phyloP scores from a whole-genome alignment of 2,329 filamentous ascomycete species.

The Penicillium sp. region DNA sequence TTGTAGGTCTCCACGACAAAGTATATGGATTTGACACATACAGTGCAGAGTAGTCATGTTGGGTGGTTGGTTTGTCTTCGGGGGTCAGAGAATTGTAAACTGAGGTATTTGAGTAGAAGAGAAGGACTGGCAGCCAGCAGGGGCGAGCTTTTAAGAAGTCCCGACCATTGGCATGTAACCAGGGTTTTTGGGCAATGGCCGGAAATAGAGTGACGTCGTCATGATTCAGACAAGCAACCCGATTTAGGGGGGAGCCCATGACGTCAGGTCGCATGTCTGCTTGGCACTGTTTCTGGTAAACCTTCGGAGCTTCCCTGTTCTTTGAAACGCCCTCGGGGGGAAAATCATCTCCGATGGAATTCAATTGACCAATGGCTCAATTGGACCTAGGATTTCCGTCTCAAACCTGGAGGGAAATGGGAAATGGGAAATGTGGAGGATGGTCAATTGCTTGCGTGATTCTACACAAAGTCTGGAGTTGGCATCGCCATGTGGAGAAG shows the following conservation, averaged over 20 bases:
- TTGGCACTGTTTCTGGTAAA: background rate
- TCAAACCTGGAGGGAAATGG: background rate
- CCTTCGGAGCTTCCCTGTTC: constrained; percentile 7
- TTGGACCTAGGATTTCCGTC: background rate
- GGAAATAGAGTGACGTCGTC: constrained; percentile 35
- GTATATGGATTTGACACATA: constrained; percentile 43
- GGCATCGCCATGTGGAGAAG: constrained; percentile 9
- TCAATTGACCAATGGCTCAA: background rate
- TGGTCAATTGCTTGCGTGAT: background rate
- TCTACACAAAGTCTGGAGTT: background rate
- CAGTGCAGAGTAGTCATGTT: constrained; percentile 64
- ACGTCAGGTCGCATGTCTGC: constrained; percentile 14
- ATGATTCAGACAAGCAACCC: constrained; percentile 29
- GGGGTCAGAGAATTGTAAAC: constrained; percentile 1
- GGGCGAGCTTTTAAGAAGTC: constrained; percentile 15
- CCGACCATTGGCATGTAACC: constrained; percentile 2
- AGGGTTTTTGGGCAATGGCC: background rate
- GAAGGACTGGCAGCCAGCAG: background rate
- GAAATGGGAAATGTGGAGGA: background rate
- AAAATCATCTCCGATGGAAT: background rate
- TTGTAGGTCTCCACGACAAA: background rate
- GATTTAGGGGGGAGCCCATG: constrained; percentile 18
- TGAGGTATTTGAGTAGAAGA: background rate
- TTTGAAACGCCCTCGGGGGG: background rate
- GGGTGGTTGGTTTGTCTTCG: constrained; percentile 26